Evolutionary conservation across 805 yeast species (phyloP).

Genomic region (Huiozyma naganishii): DNA sequence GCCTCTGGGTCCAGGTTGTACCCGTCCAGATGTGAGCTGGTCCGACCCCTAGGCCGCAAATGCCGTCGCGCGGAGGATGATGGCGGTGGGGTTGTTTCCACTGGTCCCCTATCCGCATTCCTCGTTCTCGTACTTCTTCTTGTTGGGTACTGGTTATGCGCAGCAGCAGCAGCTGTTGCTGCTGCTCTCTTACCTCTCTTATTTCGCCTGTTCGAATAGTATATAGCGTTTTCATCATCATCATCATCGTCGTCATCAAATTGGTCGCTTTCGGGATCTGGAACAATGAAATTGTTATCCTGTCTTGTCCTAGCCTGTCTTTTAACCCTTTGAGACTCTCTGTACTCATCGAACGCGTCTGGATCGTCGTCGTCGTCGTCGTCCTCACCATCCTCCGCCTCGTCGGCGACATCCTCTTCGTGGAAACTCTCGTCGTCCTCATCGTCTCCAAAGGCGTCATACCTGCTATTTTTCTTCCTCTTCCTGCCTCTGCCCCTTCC

Average conservation of each 20-base stretch:
- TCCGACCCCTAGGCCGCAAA: not conserved
- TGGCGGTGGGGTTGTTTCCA: no score
- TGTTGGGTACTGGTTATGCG: not conserved
- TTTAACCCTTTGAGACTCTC: slow-evolving; percentile 5
- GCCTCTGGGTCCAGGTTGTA: not conserved
- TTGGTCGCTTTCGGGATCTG: slow-evolving; percentile 17
- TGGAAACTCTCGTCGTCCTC: slow-evolving; percentile 28
- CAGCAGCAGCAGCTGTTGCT: not conserved
- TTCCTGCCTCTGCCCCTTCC: slow-evolving; percentile 1
- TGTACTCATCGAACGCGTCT: slow-evolving; percentile 16
- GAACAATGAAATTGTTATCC: slow-evolving; percentile 20
- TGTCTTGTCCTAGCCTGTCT: slow-evolving; percentile 9
- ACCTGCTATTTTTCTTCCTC: slow-evolving; percentile 4
- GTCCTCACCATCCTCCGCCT: slow-evolving; percentile 28
- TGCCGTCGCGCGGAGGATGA: no score
- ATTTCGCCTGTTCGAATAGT: slow-evolving; percentile 6
- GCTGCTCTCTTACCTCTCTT: slow-evolving; percentile 3
- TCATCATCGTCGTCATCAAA: slow-evolving; percentile 17
- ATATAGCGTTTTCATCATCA: slow-evolving; percentile 4
- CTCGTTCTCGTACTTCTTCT: no score
- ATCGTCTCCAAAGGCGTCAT: slow-evolving; percentile 7
- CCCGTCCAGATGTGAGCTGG: not conserved
- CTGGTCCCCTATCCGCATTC: no score
- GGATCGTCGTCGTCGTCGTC: slow-evolving; percentile 30
- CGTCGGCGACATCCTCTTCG: slow-evolving; percentile 25